Evolutionary conservation across 352 stramenopile species (phyloP).

Genomic region (Globisporangium echinulatum): DNA sequence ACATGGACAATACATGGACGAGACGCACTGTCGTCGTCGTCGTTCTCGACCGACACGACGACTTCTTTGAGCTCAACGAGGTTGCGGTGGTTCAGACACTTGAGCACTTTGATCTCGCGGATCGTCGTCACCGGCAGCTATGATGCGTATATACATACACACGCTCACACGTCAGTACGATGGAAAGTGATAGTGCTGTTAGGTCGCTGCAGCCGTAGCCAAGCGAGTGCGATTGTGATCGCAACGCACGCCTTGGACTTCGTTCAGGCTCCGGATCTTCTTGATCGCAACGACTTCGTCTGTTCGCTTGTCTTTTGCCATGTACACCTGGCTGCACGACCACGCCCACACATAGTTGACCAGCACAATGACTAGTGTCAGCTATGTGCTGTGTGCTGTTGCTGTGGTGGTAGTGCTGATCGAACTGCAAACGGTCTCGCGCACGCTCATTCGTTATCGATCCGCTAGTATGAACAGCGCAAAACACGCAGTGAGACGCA

Average conservation of each 20-base stretch:
- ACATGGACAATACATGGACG: neutral
- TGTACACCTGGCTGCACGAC: conserved; percentile 72
- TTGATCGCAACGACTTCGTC: conserved; percentile 87
- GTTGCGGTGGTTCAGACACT: conserved; percentile 93
- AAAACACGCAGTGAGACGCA: conserved; percentile 12
- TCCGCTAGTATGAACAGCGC: no score
- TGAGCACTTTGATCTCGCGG: conserved; percentile 98
- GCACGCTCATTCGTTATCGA: neutral
- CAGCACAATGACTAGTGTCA: no score
- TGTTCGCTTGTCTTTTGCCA: conserved; percentile 82
- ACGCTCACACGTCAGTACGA: neutral
- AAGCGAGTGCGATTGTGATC: neutral
- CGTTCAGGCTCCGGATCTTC: conserved; percentile 87
- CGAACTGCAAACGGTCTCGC: neutral
- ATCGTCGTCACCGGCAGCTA: conserved; percentile 94
- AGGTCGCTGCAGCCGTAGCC: no score
- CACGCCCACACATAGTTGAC: no score
- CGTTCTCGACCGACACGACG: conserved; percentile 85
- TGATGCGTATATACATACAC: neutral
- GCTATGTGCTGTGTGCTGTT: no score
- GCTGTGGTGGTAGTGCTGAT: no score
- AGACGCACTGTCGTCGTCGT: conserved; percentile 65
- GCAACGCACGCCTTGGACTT: conserved; percentile 78
- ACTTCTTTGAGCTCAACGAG: conserved; percentile 96
- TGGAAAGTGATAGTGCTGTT: neutral